Evolutionary conservation across 257 asterid species (phyloP), one percentile per base, ranked within the genome.

Genomic region (Solanum paucissectum): DNA sequence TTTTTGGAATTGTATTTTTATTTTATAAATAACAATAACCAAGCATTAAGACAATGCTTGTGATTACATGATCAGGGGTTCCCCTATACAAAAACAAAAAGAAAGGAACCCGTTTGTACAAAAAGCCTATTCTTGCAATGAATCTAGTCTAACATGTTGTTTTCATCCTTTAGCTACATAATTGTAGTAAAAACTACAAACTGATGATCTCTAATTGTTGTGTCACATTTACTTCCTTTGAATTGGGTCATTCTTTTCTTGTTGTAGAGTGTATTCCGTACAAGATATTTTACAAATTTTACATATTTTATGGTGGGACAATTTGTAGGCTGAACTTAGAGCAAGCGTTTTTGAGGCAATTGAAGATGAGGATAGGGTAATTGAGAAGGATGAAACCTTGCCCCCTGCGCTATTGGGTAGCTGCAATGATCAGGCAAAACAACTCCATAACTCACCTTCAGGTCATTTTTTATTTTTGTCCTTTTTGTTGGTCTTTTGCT

Each of bases 281-380:
- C n/a, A 40, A 73, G 81, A 75, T 23, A n/a, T 12, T 76, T 77
- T 40, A 7, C 60, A 27, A 40, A 40, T 27, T 79, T 27, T 29
- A 12, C 60, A 84, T 27, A 85, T 38, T 81, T 32, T 49, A 82
- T 25, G 83, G 71, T 82, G 86, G 52, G 49, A 49, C 75, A 85
- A 83, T 86, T 88, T 3, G 87, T 88, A 97, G 99, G 99, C 99
- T 25, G 99, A 97, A 88, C 91, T 97, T 84, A 93, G 99, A 91
- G 98, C 99, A 90, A 96, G 99, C 88, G 99, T 97, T 27, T 97
- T 97, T 86, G 99, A 97, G 93, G 99, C 99, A 6, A 97, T 97
- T 44, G 99, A 97, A 89, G 99, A 96, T 75, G 99, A 97, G 92
- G 99, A 97, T 90, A 92, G 87, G 85, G 96, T 91, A 11, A 88